Percentiles rank a stretch among this genome's conserved stretches.
These are phyloP conservation scores for Echites panduratus DNA, from an alignment of 257 asterid genomes.

Conservation along the genomic window DNA sequence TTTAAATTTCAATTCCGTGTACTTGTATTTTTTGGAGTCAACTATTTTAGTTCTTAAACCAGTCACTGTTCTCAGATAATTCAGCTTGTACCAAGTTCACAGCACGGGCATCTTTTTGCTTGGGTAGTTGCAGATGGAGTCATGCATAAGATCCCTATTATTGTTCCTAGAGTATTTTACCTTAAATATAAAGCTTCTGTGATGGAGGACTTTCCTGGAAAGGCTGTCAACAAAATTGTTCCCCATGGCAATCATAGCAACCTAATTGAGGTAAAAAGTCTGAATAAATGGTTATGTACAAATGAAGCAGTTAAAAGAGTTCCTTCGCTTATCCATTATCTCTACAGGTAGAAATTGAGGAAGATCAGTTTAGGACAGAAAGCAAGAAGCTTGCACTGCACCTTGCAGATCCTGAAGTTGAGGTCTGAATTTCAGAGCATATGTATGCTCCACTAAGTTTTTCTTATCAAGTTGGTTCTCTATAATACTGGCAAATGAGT, in stretches of 20 bases:
- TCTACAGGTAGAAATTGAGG: slow-evolving; percentile 71
- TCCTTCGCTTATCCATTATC: slow-evolving; percentile 8
- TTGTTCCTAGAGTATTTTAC: slow-evolving; percentile 77
- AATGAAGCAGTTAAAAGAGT: neutral
- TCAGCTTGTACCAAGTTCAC: slow-evolving; percentile 70
- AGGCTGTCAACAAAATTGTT: slow-evolving; percentile 80
- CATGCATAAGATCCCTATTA: slow-evolving; percentile 75
- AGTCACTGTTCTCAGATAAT: slow-evolving; percentile 51
- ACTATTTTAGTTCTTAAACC: slow-evolving; percentile 2
- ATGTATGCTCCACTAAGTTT: slow-evolving; percentile 10
- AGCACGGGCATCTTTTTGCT: slow-evolving; percentile 75
- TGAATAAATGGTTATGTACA: neutral
- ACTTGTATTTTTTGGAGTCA: neutral
- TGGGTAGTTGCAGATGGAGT: slow-evolving; percentile 91
- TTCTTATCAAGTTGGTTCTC: neutral
- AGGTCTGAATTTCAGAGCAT: slow-evolving; percentile 42
- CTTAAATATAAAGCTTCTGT: slow-evolving; percentile 94
- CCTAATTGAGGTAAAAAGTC: slow-evolving; percentile 67
- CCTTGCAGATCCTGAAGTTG: slow-evolving; percentile 99
- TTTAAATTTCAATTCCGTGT: slow-evolving; percentile 16
- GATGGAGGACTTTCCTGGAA: slow-evolving; percentile 95
- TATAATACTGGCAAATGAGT: neutral
- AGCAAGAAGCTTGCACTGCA: slow-evolving; percentile 85
- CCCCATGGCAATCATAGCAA: slow-evolving; percentile 91
- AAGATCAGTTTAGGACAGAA: slow-evolving; percentile 80